phyloP scores from a whole-genome alignment of 73 alveolate species.

The Symbiodinium natans region DNA sequence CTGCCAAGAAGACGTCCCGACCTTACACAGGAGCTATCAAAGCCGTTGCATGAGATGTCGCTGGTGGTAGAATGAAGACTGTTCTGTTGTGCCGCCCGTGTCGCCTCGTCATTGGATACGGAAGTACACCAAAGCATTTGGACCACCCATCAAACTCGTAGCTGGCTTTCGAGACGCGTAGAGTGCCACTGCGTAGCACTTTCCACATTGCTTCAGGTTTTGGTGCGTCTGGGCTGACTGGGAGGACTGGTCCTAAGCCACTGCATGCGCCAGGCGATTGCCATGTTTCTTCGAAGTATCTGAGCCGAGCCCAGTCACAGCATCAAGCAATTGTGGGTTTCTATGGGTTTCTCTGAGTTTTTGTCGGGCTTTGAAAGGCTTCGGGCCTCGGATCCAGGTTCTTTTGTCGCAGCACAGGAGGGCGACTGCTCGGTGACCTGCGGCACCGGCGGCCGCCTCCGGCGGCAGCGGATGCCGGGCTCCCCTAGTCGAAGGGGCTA shows the following conservation, averaged over 20 bases:
- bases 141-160: too few species aligned
- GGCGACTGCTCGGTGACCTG: conserved; percentile 66
- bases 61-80: too few species aligned
- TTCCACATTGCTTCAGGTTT: not conserved
- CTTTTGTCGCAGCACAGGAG: not conserved
- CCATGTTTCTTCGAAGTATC: too few species aligned
- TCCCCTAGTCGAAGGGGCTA: not conserved
- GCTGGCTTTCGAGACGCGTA: too few species aligned
- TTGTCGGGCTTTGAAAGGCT: not conserved
- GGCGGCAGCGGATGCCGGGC: conserved; percentile 44
- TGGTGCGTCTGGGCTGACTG: conserved; percentile 68
- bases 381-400: too few species aligned
- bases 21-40: not conserved
- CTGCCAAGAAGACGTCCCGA: conserved; percentile 12
- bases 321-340: too few species aligned
- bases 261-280: not conserved
- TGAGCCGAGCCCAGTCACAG: too few species aligned
- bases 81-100: too few species aligned
- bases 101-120: too few species aligned
- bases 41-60: too few species aligned
- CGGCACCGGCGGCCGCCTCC: conserved; percentile 70
- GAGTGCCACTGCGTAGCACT: too few species aligned
- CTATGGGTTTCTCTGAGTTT: not conserved
- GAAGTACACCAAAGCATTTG: too few species aligned
- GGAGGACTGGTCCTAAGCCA: conserved; percentile 12